These are phyloP conservation scores for Cordyceps tenuipes DNA, from an alignment of 2,329 filamentous ascomycete genomes.

Conservation along the genomic window DNA sequence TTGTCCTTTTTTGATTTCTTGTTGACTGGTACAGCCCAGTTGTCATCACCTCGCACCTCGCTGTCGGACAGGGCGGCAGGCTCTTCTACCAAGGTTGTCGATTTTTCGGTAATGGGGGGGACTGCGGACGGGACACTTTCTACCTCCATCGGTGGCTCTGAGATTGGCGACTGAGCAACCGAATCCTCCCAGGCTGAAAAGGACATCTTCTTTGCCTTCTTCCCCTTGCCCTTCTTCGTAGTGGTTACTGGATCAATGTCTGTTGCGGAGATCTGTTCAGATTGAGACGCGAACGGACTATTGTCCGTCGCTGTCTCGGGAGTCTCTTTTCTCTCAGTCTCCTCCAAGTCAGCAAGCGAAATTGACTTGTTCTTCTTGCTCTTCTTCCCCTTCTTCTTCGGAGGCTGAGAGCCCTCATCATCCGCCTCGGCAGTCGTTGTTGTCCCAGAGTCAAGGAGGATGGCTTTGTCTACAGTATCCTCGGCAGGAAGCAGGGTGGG, in stretches of 20 bases:
- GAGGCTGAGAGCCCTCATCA: constrained; percentile 14
- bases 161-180: background rate
- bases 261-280: background rate
- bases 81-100: background rate
- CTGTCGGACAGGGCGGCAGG: background rate
- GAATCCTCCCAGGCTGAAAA: constrained; percentile 1
- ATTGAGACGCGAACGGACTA: background rate
- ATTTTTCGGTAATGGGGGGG: background rate
- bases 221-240: constrained; percentile 6
- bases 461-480: background rate
- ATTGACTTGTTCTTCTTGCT: constrained; percentile 20
- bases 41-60: background rate
- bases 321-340: background rate
- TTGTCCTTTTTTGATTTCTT: constrained; percentile 29
- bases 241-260: background rate
- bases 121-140: background rate
- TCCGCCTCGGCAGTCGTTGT: background rate
- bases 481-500: background rate
- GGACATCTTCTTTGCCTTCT: constrained; percentile 11
- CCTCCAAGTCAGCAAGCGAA: background rate
- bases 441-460: background rate
- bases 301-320: background rate
- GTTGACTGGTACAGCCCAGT: constrained; percentile 1
- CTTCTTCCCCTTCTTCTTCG: constrained; percentile 30
- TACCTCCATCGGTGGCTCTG: background rate